phyloP scores from a whole-genome alignment of 257 asterid species.

The Penstemon davidsonii region DNA sequence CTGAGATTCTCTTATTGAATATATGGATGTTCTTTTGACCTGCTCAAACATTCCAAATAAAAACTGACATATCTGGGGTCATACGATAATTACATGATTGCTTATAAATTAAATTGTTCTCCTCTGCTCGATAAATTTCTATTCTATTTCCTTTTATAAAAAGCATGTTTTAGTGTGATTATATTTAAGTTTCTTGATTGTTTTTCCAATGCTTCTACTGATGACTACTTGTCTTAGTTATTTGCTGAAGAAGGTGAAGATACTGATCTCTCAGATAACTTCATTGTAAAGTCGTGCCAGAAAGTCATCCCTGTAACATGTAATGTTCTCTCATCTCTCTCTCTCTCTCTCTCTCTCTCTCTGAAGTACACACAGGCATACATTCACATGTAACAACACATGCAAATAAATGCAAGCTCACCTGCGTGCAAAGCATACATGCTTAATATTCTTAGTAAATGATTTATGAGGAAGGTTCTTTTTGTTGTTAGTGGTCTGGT shows the following conservation, averaged over 20 bases:
- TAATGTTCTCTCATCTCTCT: constrained; percentile 40
- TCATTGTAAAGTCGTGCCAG: constrained; percentile 94
- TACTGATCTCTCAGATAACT: constrained; percentile 82
- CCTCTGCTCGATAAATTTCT: neutral
- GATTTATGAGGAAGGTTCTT: neutral
- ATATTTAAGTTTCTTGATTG: constrained; percentile 2
- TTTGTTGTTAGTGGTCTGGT: constrained; percentile 11
- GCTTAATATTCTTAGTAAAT: constrained; percentile 7
- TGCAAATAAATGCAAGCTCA: neutral
- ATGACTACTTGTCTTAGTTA: constrained; percentile 46
- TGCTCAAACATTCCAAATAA: constrained; percentile 11
- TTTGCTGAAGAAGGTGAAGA: constrained; percentile 80
- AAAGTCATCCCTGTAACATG: constrained; percentile 91
- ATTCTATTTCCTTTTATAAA: constrained; percentile 16
- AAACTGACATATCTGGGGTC: neutral
- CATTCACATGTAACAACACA: neutral
- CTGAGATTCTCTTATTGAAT: constrained; percentile 1
- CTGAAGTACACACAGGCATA: constrained; percentile 1
- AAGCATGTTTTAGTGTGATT: constrained; percentile 12
- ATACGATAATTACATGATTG: constrained; percentile 9
- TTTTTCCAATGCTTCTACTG: constrained; percentile 21
- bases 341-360: constrained; percentile 6
- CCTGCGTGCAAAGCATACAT: constrained; percentile 2
- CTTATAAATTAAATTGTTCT: neutral
- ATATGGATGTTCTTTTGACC: constrained; percentile 3